phyloP scores from a whole-genome alignment of 2,329 filamentous ascomycete genomes.

The Aciculosporium take region DNA sequence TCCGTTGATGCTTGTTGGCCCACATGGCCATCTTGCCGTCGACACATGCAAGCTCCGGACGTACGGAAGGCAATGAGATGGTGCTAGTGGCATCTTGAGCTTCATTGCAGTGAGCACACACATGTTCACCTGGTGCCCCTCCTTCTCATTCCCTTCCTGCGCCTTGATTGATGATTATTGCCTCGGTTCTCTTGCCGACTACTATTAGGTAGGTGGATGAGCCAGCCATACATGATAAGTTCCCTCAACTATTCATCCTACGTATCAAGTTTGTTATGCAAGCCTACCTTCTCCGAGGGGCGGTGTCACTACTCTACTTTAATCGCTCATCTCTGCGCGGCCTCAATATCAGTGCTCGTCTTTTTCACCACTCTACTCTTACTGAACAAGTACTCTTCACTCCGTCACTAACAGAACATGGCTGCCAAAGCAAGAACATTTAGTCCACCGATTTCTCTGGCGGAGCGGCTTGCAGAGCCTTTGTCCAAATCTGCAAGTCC shows the following conservation, averaged over 20 bases:
- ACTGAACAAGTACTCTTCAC: background rate
- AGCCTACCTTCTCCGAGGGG: slow-evolving; percentile 68
- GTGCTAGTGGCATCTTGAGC: too few species aligned
- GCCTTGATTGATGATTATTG: background rate
- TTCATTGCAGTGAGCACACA: too few species aligned
- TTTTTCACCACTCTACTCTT: slow-evolving; percentile 66
- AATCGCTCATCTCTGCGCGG: slow-evolving; percentile 80
- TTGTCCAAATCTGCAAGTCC: slow-evolving; percentile 22
- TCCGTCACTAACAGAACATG: slow-evolving; percentile 20
- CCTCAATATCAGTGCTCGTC: slow-evolving; percentile 64
- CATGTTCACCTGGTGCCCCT: background rate
- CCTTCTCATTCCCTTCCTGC: background rate
- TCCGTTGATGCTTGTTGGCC: too few species aligned
- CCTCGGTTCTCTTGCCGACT: background rate
- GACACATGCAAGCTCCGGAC: background rate
- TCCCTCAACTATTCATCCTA: background rate
- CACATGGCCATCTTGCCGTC: too few species aligned
- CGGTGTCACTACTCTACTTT: slow-evolving; percentile 69
- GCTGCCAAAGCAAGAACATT: slow-evolving; percentile 23
- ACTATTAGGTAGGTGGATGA: background rate
- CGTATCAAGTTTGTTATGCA: slow-evolving; percentile 49
- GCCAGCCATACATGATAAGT: background rate
- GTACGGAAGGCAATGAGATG: too few species aligned
- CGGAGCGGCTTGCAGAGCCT: slow-evolving; percentile 46
- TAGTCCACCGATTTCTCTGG: slow-evolving; percentile 56